Evolutionary conservation across 1,284 basidiomycete genomes (phyloP).

Genomic region (Apiotrichum veenhuisii): DNA sequence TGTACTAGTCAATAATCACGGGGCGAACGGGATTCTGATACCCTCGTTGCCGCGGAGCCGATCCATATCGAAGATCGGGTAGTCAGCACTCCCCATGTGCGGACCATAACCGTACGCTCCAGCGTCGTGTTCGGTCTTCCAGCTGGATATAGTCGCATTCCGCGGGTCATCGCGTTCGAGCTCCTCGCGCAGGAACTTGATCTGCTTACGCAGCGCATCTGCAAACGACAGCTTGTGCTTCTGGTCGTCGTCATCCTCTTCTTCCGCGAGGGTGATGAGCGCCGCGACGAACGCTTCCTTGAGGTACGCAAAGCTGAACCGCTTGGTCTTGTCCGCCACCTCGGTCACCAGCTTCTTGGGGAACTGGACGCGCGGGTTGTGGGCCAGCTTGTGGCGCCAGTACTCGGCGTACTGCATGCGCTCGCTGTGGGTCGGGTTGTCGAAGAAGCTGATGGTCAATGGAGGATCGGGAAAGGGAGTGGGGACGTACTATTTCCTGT

Average conservation of each 20-base stretch:
- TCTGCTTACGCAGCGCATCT: constrained; percentile 56
- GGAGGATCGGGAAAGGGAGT: too few species aligned
- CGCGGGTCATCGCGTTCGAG: too few species aligned
- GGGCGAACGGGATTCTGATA: too few species aligned
- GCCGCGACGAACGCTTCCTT: constrained; percentile 65
- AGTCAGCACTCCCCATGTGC: too few species aligned
- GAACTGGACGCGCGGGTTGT: constrained; percentile 61
- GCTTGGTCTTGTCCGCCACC: constrained; percentile 59
- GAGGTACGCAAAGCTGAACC: constrained; percentile 75
- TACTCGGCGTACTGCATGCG: constrained; percentile 64
- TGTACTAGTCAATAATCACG: too few species aligned
- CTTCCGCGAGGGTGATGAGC: constrained; percentile 28
- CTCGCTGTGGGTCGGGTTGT: constrained; percentile 61
- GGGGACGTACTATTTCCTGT: constrained; percentile 81
- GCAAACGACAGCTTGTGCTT: constrained; percentile 54
- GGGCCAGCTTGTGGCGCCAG: constrained; percentile 68
- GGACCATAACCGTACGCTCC: too few species aligned
- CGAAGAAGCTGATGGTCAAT: too few species aligned
- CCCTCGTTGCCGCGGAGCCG: too few species aligned
- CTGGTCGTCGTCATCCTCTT: constrained; percentile 19
- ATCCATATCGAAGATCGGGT: too few species aligned
- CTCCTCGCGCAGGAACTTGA: constrained; percentile 54
- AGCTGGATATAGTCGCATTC: too few species aligned
- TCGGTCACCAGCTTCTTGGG: constrained; percentile 61
- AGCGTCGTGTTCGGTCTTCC: too few species aligned